These are phyloP conservation scores for Purpureocillium takamizusanense DNA, from an alignment of 2,329 filamentous ascomycete genomes.

Conservation along the genomic window DNA sequence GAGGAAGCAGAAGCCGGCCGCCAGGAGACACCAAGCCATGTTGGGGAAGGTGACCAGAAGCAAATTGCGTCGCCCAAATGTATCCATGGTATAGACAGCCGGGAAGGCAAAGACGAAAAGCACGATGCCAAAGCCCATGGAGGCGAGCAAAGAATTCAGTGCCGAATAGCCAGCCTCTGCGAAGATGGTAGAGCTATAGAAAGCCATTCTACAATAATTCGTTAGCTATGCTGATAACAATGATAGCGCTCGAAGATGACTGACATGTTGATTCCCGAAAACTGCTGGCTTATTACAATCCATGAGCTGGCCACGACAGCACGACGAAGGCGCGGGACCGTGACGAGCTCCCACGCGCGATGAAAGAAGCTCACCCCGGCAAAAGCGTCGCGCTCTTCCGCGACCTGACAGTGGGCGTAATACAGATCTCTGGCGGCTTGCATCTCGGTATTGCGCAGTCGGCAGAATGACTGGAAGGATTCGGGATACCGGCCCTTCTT, in stretches of 20 bases:
- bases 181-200: conserved; percentile 42
- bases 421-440: conserved; percentile 54
- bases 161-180: conserved; percentile 31
- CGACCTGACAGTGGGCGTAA: conserved; percentile 29
- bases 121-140: conserved; percentile 43
- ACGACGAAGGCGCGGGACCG: conserved; percentile 34
- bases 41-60: conserved; percentile 21
- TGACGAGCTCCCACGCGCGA: conserved; percentile 37
- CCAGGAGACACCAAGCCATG: conserved; percentile 19
- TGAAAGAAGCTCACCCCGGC: conserved; percentile 22
- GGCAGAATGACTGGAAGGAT: conserved; percentile 45
- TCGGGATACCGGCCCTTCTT: conserved; percentile 46
- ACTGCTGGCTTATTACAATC: conserved; percentile 22
- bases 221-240: too few species aligned
- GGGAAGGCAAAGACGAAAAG: conserved; percentile 45
- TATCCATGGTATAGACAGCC: conserved; percentile 45
- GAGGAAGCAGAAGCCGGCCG: conserved; percentile 33
- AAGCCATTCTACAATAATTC: conserved; percentile 25
- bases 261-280: conserved; percentile 16
- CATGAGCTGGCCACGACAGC: conserved; percentile 24
- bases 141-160: conserved; percentile 34
- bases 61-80: conserved; percentile 38
- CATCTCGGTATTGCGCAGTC: conserved; percentile 46
- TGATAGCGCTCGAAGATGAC: not conserved
- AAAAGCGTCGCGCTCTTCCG: conserved; percentile 22